Conservation (phyloP, 2,329 filamentous ascomycete genomes). For the Hypoxylon sp. region DNA sequence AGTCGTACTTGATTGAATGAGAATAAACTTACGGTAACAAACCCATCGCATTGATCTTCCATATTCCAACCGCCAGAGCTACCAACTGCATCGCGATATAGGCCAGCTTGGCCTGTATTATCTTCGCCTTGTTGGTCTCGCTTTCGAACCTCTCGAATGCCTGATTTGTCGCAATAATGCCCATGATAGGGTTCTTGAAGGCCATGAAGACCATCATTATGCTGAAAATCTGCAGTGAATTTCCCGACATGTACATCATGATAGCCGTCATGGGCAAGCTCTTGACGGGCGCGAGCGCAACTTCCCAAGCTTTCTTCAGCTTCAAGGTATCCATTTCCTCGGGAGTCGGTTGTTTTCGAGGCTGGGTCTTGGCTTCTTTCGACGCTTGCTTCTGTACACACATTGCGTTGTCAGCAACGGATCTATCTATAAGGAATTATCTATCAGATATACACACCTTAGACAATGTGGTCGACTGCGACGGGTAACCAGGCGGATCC, state of each 20-base stretch:
- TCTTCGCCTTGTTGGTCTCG: constrained; percentile 78
- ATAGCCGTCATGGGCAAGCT: constrained; percentile 97
- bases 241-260: constrained; percentile 99
- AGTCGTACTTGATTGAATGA: not conserved
- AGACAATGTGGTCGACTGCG: constrained; percentile 64
- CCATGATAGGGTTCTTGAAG: constrained; percentile 95
- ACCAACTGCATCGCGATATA: constrained; percentile 91
- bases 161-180: constrained; percentile 84
- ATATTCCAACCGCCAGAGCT: constrained; percentile 87
- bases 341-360: constrained; percentile 77
- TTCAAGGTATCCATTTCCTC: constrained; percentile 96
- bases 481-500: constrained; percentile 88
- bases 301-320: constrained; percentile 98
- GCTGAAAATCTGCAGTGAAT: constrained; percentile 97
- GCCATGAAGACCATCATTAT: constrained; percentile 99
- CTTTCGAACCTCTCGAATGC: constrained; percentile 95
- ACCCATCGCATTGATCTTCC: constrained; percentile 98
- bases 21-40: constrained; percentile 78
- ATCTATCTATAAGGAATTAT: constrained; percentile 9
- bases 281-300: constrained; percentile 94
- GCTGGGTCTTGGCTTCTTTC: constrained; percentile 65
- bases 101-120: constrained; percentile 87
- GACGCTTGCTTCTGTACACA: constrained; percentile 63
- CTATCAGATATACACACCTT: constrained; percentile 64
- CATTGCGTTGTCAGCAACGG: not conserved